Evolutionary conservation across 129 eudicot genomes (phyloP), one percentile per base, ranked within the genome.

Genomic region (Pulicaria dysenterica): DNA sequence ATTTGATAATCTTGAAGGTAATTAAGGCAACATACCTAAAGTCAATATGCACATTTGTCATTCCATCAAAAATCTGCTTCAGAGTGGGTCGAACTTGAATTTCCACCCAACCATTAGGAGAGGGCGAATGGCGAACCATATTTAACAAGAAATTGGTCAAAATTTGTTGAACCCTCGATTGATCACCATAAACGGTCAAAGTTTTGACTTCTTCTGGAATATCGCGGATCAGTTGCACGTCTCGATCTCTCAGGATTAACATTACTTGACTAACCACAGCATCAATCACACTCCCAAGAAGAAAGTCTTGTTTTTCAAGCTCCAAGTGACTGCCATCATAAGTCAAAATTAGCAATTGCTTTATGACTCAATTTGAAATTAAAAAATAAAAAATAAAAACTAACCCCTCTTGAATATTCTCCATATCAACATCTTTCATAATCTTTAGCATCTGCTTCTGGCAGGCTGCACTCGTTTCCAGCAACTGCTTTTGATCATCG

Each of bases 221-320:
- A 68, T 95, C 94, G 3, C 88, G 89, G 64, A 95, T 91, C 80
- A 95, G 70, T 74, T 95, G 97, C 45, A 95, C 79, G 6, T 87
- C 91, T 76, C 88, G 83, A 77, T 88, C 97, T 75, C 91, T 85
- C 41, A 95, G 56, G 51, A 82, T 70, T 34, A 85, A 70, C 96
- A 85, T 88, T 46, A 81, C 91, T 80, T 95, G 99, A 83, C 96
- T 88, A 73, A 90, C 96, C 53, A 91, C 99, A 64, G 90, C 99
- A 83, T 88, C 89, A 10, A 95, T 86, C 56, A 91, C 89, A 54
- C 82, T 88, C 74, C 94, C 99, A 56, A 95, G 77, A 17, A 83
- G 39, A 76, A 95, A 95, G 34, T 95, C 96, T 11, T 73, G 82
- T 78, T 88, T 88, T 72, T 90, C 96, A n/a, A 95, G 81, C 88